These are phyloP conservation scores for Clavispora fructus DNA, from an alignment of 805 yeast species.

Conservation along the genomic window DNA sequence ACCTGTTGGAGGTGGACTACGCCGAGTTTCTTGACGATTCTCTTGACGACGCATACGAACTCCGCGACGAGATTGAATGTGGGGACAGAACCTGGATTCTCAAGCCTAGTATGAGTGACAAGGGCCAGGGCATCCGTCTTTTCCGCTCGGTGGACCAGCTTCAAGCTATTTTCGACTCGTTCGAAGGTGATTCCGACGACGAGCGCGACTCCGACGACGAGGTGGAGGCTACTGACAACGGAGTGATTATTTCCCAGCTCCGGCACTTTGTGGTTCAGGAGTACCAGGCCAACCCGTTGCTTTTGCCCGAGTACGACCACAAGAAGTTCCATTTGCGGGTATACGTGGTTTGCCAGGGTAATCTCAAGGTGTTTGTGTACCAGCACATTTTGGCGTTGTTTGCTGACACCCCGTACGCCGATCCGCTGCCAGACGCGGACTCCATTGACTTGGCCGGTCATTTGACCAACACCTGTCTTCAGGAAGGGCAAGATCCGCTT, in stretches of 20 bases:
- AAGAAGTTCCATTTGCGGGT: slow-evolving; percentile 87
- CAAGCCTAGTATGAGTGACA: slow-evolving; percentile 95
- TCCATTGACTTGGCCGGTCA: slow-evolving; percentile 61
- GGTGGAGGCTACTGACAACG: slow-evolving; percentile 46
- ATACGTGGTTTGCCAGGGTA: slow-evolving; percentile 73
- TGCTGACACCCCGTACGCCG: slow-evolving; percentile 50
- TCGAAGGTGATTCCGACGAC: too few relatives aligned
- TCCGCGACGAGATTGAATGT: slow-evolving; percentile 67
- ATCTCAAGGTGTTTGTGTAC: slow-evolving; percentile 73
- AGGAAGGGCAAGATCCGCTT: slow-evolving; percentile 44
- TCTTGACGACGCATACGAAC: slow-evolving; percentile 85
- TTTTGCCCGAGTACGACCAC: slow-evolving; percentile 52
- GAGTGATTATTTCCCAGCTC: slow-evolving; percentile 77
- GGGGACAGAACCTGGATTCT: slow-evolving; percentile 74
- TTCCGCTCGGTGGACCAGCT: slow-evolving; percentile 75
- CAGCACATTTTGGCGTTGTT: slow-evolving; percentile 77
- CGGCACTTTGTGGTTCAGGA: slow-evolving; percentile 90
- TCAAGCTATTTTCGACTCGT: slow-evolving; percentile 77
- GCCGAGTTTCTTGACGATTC: slow-evolving; percentile 95
- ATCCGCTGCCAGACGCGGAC: slow-evolving; percentile 26
- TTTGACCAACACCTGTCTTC: slow-evolving; percentile 90
- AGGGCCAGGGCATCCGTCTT: slow-evolving; percentile 90
- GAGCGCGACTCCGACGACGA: slow-evolving; percentile 58
- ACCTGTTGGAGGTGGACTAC: slow-evolving; percentile 81
- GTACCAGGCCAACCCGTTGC: slow-evolving; percentile 64